phyloP scores from a whole-genome alignment of 257 asterid genomes.

The Verbena officinalis region DNA sequence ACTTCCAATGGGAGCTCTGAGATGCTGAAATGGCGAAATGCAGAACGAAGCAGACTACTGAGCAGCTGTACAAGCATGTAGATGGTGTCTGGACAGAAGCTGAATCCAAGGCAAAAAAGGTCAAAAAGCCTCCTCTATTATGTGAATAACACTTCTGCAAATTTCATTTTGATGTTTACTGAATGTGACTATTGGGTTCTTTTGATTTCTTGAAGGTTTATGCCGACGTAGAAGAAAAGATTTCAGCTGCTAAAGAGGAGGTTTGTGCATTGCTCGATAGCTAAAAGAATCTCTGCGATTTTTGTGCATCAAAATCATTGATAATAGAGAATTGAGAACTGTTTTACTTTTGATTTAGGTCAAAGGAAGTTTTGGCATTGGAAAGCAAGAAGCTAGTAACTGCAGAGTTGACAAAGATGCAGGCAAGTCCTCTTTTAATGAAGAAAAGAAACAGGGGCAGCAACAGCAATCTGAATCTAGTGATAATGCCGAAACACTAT shows the following conservation, averaged over 20 bases:
- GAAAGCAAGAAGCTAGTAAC: constrained; percentile 61
- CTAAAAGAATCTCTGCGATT: neutral
- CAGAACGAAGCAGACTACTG: constrained; percentile 98
- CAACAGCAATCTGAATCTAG: constrained; percentile 48
- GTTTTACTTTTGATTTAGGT: constrained; percentile 51
- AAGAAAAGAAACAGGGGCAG: constrained; percentile 61
- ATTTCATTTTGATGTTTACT: constrained; percentile 23
- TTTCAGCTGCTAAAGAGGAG: constrained; percentile 87
- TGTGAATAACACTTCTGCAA: constrained; percentile 6
- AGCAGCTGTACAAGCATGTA: constrained; percentile 91
- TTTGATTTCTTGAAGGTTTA: constrained; percentile 56
- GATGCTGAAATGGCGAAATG: constrained; percentile 94
- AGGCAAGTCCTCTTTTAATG: constrained; percentile 48
- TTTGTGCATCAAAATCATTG: no score
- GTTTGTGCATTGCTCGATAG: constrained; percentile 41
- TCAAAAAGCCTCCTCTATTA: constrained; percentile 31
- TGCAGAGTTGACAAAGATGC: constrained; percentile 37
- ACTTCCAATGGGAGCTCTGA: constrained; percentile 81
- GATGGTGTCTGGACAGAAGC: constrained; percentile 96
- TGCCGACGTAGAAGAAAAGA: constrained; percentile 77
- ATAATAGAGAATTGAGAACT: neutral
- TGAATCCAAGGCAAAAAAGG: constrained; percentile 92
- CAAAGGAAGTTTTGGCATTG: constrained; percentile 65
- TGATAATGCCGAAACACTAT: constrained; percentile 57
- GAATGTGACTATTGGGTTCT: constrained; percentile 20